Evolutionary conservation across 163 green algal genomes (phyloP).

Genomic region (Picocystis sp.): DNA sequence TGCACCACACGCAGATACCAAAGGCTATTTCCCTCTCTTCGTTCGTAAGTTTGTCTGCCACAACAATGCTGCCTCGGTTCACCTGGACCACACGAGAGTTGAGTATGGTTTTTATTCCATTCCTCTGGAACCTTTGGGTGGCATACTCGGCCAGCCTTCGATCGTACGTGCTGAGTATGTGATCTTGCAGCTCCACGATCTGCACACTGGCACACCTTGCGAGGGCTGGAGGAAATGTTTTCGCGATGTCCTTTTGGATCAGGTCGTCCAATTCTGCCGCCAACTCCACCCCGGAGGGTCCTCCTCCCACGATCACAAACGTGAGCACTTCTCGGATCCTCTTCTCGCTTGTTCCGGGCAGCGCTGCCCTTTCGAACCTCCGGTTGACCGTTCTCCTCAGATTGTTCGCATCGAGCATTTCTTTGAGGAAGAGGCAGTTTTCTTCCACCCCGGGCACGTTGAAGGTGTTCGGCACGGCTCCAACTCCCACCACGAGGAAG

Average conservation of each 20-base stretch:
- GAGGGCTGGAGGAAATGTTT: constrained; percentile 40
- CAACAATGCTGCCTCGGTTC: constrained; percentile 23
- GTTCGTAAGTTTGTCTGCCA: constrained; percentile 42
- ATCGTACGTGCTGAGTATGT: constrained; percentile 86
- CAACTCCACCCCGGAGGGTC: constrained; percentile 87
- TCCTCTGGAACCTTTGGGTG: constrained; percentile 41
- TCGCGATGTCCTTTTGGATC: constrained; percentile 45
- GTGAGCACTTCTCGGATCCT: constrained; percentile 57
- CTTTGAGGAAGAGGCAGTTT: constrained; percentile 66
- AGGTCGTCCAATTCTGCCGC: constrained; percentile 83
- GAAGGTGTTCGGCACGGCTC: constrained; percentile 84
- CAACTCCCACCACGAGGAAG: constrained; percentile 64
- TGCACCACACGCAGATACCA: constrained; percentile 75
- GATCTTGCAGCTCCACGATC: constrained; percentile 69
- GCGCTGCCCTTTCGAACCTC: constrained; percentile 16
- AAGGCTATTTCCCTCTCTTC: constrained; percentile 50
- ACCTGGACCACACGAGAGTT: constrained; percentile 56
- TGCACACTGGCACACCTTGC: constrained; percentile 42
- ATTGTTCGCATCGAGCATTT: constrained; percentile 20
- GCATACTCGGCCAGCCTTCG: constrained; percentile 65
- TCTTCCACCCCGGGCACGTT: constrained; percentile 69
- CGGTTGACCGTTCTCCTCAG: constrained; percentile 16
- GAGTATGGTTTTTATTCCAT: constrained; percentile 60
- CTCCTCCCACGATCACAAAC: constrained; percentile 85
- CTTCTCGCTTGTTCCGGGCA: constrained; percentile 19